Conservation (phyloP, 768 basidiomycete genomes). For the Boletellus sp. region DNA sequence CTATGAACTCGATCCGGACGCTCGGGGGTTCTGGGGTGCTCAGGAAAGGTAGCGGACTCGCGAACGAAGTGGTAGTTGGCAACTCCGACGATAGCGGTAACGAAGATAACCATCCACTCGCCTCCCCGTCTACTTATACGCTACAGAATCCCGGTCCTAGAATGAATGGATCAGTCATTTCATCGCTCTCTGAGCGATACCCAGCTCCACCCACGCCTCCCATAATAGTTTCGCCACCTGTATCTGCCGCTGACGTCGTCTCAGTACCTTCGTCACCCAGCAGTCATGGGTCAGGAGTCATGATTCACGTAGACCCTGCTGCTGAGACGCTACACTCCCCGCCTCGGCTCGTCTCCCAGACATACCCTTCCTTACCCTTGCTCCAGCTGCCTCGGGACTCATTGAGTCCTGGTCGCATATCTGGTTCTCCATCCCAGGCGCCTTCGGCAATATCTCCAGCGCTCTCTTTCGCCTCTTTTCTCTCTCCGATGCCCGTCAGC, state of each 20-base stretch:
- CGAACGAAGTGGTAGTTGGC: conserved; percentile 7
- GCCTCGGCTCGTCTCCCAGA: not conserved
- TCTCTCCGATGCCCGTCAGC: conserved; percentile 22
- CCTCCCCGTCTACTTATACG: conserved; percentile 1
- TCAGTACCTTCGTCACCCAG: conserved; percentile 22
- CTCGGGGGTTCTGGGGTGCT: conserved; percentile 7
- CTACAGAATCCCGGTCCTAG: not conserved
- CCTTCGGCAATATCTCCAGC: conserved; percentile 14
- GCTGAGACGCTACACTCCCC: not conserved
- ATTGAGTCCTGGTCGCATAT: not conserved
- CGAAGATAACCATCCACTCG: not conserved
- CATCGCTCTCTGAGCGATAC: conserved; percentile 31
- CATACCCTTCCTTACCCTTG: not conserved
- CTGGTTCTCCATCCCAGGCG: conserved; percentile 5
- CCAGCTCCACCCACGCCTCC: conserved; percentile 28
- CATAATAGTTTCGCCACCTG: conserved; percentile 25
- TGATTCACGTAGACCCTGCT: conserved; percentile 2
- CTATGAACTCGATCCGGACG: conserved; percentile 6
- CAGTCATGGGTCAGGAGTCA: conserved; percentile 14
- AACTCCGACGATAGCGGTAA: not conserved
- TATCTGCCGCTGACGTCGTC: conserved; percentile 22
- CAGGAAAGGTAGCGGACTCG: conserved; percentile 19
- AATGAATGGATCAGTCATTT: conserved; percentile 10
- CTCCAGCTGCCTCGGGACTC: conserved; percentile 12
- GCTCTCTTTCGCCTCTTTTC: conserved; percentile 21